Percentiles rank a stretch among this genome's conserved stretches.
Evolutionary conservation across 306 rosid species (phyloP).

Genomic region (Fagus crenata): DNA sequence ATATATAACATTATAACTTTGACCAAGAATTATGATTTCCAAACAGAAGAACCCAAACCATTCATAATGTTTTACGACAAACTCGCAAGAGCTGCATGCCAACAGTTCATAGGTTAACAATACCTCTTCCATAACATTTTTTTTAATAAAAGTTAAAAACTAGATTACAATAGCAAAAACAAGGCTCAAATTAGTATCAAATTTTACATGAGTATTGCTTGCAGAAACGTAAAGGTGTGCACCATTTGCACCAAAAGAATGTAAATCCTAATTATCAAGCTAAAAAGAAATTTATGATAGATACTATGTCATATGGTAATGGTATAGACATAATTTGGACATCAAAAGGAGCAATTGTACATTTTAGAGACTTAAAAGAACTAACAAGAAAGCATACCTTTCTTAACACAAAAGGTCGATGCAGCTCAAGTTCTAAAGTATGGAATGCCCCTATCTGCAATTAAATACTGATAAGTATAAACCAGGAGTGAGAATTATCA

Average conservation of each 20-base stretch:
- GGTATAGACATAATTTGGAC: constrained; percentile 5
- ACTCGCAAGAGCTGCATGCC: background rate
- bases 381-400: constrained; percentile 47
- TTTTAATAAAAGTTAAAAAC: background rate
- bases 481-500: background rate
- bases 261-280: background rate
- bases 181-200: background rate
- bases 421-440: constrained; percentile 91
- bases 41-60: background rate
- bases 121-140: background rate
- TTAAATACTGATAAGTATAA: constrained; percentile 27
- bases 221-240: background rate
- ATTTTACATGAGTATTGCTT: background rate
- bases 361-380: background rate
- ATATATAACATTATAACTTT: background rate
- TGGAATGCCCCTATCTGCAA: constrained; percentile 89
- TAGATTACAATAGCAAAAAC: background rate
- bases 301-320: constrained; percentile 9
- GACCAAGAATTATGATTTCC: background rate
- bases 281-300: background rate
- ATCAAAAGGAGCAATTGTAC: constrained; percentile 17
- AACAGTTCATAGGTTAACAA: background rate
- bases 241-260: constrained; percentile 4
- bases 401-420: constrained; percentile 90
- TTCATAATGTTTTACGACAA: background rate